A percentile compares a stretch with the other conserved stretches of the same genome.
Evolutionary conservation across 176 grass and related monocot genomes (phyloP).

Genomic region (Chloris gayana): DNA sequence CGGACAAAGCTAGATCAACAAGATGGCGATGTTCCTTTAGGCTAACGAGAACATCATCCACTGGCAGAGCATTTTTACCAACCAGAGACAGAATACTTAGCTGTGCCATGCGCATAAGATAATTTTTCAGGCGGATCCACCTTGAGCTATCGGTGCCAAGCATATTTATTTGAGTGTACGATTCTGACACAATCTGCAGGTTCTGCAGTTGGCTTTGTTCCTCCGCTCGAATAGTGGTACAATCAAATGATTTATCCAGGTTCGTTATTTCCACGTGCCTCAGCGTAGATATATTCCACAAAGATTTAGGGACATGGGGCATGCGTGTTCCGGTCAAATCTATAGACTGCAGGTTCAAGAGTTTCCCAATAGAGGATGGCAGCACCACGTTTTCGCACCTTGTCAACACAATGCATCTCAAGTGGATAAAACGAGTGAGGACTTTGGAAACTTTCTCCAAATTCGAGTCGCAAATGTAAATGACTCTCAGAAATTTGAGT

Average conservation of each 20-base stretch:
- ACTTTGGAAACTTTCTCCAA: not conserved
- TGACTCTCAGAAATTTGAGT: not conserved
- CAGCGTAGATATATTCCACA: not conserved
- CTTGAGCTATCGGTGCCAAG: not conserved
- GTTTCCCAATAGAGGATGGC: not conserved
- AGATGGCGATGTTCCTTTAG: not conserved
- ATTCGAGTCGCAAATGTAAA: not conserved
- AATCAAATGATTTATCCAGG: too few species aligned
- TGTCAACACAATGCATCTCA: not conserved
- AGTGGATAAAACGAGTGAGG: not conserved
- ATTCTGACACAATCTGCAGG: not conserved
- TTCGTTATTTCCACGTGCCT: not conserved
- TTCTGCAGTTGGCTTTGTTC: not conserved
- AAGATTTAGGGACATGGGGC: not conserved
- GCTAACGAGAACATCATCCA: not conserved
- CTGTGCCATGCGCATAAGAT: not conserved
- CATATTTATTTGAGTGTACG: too few species aligned
- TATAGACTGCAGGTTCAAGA: not conserved
- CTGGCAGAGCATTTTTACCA: not conserved
- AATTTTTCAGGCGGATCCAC: not conserved
- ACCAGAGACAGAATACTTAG: too few species aligned
- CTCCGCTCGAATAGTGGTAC: not conserved
- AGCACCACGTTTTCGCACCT: not conserved
- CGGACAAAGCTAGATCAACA: fast-evolving
- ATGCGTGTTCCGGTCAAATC: not conserved